Evolutionary conservation across 306 rosid species (phyloP).

Genomic region (barrel medic (Medicago truncatula)): MtrunA17r5.0-ANR NC_053049.1:20639001-20639500

Average conservation of each 20-base stretch:
- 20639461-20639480: constrained; percentile 10
- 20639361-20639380: constrained; percentile 15
- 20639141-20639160: constrained; percentile 6
- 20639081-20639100: background rate
- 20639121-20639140: constrained; percentile 2
- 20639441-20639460: background rate
- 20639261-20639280: background rate
- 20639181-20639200: background rate
- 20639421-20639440: constrained; percentile 11
- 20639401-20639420: background rate
- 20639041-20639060: background rate
- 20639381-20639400: background rate
- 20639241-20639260: constrained; percentile 21
- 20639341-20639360: background rate
- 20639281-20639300: constrained; percentile 10
- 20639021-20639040: constrained; percentile 3
- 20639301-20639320: background rate
- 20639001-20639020: background rate
- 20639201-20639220: constrained; percentile 19
- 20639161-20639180: background rate
- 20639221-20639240: constrained; percentile 13
- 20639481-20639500: constrained; percentile 8
- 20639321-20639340: background rate
- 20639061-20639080: no score
- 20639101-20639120: constrained; percentile 15